Base-by-base conservation (phyloP, 768 basidiomycete species). In the Postia placenta region DNA sequence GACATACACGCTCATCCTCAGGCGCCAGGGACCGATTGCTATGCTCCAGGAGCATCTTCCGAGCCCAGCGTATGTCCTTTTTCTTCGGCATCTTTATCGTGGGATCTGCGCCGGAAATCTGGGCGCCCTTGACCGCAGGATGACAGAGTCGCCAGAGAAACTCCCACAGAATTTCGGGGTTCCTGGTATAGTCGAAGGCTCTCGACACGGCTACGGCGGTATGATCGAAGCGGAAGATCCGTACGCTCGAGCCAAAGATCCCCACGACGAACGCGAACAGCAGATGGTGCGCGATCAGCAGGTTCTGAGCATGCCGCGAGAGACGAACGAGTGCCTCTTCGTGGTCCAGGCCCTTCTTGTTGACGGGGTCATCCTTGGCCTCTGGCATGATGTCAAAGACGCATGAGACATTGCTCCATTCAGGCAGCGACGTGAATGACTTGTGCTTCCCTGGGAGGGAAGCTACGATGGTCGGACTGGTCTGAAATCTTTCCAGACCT, bases 91-190 rank as follows among this genome's bases (percentile, higher is more conserved):
- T 9, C 2, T 11, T n/a, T 4, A 30, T 15, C 5, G 44, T 33
- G 2, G 44, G 44, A 35, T 45, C 44, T 3, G 17, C 44, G 23
- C 44, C 44, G 17, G 35, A 6, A 11, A 45, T 20, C 6, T 17
- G 6, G 22, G 14, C 23, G 4, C 4, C 22, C 12, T 20, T 39
- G 3, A 3, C 4, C 40, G 3, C 14, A 3, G 53, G 52, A 26
- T 57, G 47, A 5, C 38, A 12, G 15, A 54, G 51, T 5, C 48
- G 44, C 52, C 56, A 57, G 5, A 54, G 22, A 35, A 51, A 56
- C 14, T 42, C 27, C 14, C 36, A 40, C 2, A 56, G 41, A 6
- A 47, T 7, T 0, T 48, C 26, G 1, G 27, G n/a, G 1, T 42
- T 17, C 42, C 33, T 37, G 2, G 11, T 15, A 17, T 43, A 28